Evolutionary conservation across 23 red algal genomes (phyloP).

Genomic region (Gracilaria vermiculophylla): DNA sequence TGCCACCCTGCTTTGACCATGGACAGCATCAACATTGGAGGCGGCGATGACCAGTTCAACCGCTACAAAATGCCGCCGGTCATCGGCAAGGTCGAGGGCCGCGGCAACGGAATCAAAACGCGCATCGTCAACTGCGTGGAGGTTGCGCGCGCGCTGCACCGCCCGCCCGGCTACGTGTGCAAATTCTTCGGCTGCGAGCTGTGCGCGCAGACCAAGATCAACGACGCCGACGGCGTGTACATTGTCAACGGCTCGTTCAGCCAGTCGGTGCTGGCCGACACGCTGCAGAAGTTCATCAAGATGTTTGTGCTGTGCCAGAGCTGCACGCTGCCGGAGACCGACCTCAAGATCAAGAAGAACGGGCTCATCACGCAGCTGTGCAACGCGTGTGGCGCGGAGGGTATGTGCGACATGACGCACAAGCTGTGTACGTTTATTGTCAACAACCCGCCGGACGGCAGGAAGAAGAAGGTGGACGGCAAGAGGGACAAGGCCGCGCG

Average conservation of each 20-base stretch:
- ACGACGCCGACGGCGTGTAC: conserved; percentile 87
- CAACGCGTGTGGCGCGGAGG: conserved; percentile 86
- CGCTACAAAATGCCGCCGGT: conserved; percentile 98
- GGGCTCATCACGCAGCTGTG: conserved; percentile 88
- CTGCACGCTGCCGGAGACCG: conserved; percentile 97
- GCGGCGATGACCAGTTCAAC: conserved; percentile 89
- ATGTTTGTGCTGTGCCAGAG: conserved; percentile 90
- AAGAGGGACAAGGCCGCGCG: conserved; percentile 75
- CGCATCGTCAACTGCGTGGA: conserved; percentile 93
- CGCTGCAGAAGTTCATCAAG: conserved; percentile 85
- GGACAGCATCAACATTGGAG: conserved; percentile 81
- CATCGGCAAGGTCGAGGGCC: conserved; percentile 87
- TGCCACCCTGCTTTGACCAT: not conserved
- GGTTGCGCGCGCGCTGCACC: conserved; percentile 89
- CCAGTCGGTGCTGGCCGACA: conserved; percentile 72
- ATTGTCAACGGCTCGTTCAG: conserved; percentile 95
- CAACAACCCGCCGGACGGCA: conserved; percentile 93
- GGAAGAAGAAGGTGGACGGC: conserved; percentile 76
- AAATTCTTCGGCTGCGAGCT: conserved; percentile 99
- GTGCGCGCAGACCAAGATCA: conserved; percentile 97
- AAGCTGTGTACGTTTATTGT: conserved; percentile 91
- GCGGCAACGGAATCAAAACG: conserved; percentile 95
- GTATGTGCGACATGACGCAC: conserved; percentile 92
- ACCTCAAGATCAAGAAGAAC: conserved; percentile 88
- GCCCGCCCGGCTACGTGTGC: conserved; percentile 97